A percentile compares a stretch with the other conserved stretches of the same genome.
Conservation (phyloP, 1,139 yeast species). For the Taphrina communis region DNA sequence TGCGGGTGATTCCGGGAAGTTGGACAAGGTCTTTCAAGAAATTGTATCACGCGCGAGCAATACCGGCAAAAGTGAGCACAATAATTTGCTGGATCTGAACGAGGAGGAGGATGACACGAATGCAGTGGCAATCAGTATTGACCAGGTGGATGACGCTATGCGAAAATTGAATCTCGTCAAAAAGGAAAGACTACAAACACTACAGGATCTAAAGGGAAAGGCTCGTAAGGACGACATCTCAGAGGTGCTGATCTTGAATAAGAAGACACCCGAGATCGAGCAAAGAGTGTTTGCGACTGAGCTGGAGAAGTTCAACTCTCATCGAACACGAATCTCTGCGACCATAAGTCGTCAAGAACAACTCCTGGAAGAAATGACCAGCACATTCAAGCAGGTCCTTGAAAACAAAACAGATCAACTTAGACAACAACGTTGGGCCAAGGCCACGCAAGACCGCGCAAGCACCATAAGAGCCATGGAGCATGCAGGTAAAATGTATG, state of each 20-base stretch:
- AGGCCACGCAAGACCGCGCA: slow-evolving; percentile 54
- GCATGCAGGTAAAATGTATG: slow-evolving; percentile 61
- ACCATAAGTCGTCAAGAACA: slow-evolving; percentile 68
- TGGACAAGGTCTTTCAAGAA: slow-evolving; percentile 20
- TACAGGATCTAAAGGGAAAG: slow-evolving; percentile 69
- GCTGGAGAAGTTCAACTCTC: slow-evolving; percentile 75
- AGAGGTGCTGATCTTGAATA: slow-evolving; percentile 71
- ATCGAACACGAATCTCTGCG: slow-evolving; percentile 68
- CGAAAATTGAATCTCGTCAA: slow-evolving; percentile 58
- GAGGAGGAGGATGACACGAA: slow-evolving; percentile 51
- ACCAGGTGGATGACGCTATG: slow-evolving; percentile 56
- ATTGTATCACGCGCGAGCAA: slow-evolving; percentile 2
- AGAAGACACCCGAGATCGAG: slow-evolving; percentile 64
- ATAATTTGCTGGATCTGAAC: slow-evolving; percentile 63
- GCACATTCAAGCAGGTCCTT: slow-evolving; percentile 63
- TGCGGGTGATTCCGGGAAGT: background rate
- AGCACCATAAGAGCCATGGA: slow-evolving; percentile 59
- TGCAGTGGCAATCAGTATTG: slow-evolving; percentile 58
- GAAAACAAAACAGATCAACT: slow-evolving; percentile 55
- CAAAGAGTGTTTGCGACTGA: slow-evolving; percentile 71
- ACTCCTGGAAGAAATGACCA: slow-evolving; percentile 63
- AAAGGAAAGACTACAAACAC: slow-evolving; percentile 65
- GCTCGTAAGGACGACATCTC: slow-evolving; percentile 85
- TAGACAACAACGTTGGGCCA: slow-evolving; percentile 52
- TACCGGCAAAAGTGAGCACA: slow-evolving; percentile 46